phyloP scores from a whole-genome alignment of 257 asterid species.

The Avicennia marina region DNA sequence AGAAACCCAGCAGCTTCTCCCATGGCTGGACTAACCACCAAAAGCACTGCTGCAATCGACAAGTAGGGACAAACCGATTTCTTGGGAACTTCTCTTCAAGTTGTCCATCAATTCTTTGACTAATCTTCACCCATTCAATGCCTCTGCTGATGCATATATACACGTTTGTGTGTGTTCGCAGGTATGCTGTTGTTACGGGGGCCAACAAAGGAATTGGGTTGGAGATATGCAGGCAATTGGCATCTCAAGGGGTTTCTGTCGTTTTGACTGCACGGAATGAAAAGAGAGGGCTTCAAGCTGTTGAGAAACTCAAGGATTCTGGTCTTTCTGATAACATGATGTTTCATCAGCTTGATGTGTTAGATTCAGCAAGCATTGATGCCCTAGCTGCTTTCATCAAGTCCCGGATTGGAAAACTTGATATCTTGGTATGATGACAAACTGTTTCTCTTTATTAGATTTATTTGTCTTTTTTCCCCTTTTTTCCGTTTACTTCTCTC shows the following conservation, averaged over 20 bases:
- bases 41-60: no score
- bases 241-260: conserved; percentile 35
- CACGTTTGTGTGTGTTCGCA: neutral
- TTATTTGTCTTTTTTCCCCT: no score
- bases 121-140: no score
- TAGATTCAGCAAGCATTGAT: conserved; percentile 28
- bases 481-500: no score
- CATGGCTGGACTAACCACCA: no score
- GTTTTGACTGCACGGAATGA: conserved; percentile 43
- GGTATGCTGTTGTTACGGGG: conserved; percentile 50
- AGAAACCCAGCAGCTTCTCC: no score
- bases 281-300: conserved; percentile 37
- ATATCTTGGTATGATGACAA: conserved; percentile 55
- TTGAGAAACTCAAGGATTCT: conserved; percentile 24
- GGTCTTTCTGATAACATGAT: conserved; percentile 22
- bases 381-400: conserved; percentile 33
- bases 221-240: conserved; percentile 37
- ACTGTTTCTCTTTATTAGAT: no score
- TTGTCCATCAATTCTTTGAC: no score
- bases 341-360: conserved; percentile 53
- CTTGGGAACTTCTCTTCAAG: no score
- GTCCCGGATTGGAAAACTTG: conserved; percentile 38
- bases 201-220: conserved; percentile 49
- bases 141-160: no score
- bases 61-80: no score